These are phyloP conservation scores for Crithidia sp. DNA, from an alignment of 208 protist species.

Conservation along the genomic window DNA sequence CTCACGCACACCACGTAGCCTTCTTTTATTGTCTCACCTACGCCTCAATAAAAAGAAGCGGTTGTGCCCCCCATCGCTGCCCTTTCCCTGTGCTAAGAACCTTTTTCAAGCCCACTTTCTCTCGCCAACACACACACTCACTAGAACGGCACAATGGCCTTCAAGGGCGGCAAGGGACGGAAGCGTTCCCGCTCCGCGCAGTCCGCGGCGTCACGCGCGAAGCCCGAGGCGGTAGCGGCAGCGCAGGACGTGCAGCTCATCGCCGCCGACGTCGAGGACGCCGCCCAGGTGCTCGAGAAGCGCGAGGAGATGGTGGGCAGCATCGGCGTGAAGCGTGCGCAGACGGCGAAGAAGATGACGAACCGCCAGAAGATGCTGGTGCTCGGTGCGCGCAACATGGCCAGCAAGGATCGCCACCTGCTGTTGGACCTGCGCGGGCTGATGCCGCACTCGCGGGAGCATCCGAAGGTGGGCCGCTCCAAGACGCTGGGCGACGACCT, in stretches of 20 bases:
- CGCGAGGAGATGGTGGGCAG: conserved; percentile 64
- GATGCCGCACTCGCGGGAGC: conserved; percentile 95
- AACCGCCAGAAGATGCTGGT: conserved; percentile 96
- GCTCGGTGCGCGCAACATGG: conserved; percentile 91
- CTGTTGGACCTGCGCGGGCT: conserved; percentile 92
- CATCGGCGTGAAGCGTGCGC: conserved; percentile 49
- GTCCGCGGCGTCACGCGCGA: conserved; percentile 11
- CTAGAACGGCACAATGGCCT: background rate
- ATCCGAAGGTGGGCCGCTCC: conserved; percentile 89
- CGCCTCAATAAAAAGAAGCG: no score
- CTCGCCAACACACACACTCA: no score
- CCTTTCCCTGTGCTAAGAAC: no score
- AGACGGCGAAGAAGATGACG: conserved; percentile 83
- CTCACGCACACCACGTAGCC: no score
- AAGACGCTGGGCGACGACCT: conserved; percentile 74
- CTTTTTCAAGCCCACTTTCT: no score
- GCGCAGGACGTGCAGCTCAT: background rate
- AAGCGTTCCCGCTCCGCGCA: conserved; percentile 36
- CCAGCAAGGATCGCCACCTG: conserved; percentile 93
- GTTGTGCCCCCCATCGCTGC: no score
- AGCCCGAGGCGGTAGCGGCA: background rate
- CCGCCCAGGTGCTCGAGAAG: conserved; percentile 18
- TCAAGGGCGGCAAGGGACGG: conserved; percentile 23
- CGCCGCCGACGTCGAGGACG: conserved; percentile 17
- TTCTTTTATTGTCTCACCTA: no score